phyloP scores from a whole-genome alignment of 495 filamentous ascomycete genomes.

The Penicillium malachiteum region DNA sequence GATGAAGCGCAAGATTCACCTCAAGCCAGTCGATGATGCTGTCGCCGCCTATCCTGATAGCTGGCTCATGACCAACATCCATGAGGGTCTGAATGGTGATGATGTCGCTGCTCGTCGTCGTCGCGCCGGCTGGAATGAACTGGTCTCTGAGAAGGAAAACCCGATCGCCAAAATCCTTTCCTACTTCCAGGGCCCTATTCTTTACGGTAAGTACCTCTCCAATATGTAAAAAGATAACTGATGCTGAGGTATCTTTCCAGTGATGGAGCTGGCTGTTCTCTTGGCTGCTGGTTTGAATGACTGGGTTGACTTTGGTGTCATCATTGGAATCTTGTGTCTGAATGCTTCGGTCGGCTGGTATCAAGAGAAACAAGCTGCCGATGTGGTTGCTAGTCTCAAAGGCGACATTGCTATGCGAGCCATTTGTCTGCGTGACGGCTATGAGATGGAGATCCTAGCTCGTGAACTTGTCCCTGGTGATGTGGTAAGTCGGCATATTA shows the following conservation, averaged over 20 bases:
- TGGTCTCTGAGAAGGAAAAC: slow-evolving; percentile 71
- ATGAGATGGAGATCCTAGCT: slow-evolving; percentile 65
- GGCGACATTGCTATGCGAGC: slow-evolving; percentile 80
- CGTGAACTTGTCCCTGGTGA: slow-evolving; percentile 77
- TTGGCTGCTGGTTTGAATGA: slow-evolving; percentile 71
- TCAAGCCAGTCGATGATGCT: slow-evolving; percentile 31
- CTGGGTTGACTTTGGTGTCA: slow-evolving; percentile 83
- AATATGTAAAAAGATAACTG: background rate
- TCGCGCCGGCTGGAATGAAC: slow-evolving; percentile 68
- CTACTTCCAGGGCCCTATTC: slow-evolving; percentile 77
- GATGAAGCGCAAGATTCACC: slow-evolving; percentile 55
- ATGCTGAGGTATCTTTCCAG: slow-evolving; percentile 35
- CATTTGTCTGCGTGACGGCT: slow-evolving; percentile 62
- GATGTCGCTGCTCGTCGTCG: slow-evolving; percentile 61
- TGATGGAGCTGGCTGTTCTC: slow-evolving; percentile 78
- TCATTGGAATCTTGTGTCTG: slow-evolving; percentile 73
- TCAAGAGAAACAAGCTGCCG: slow-evolving; percentile 80
- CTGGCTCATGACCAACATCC: slow-evolving; percentile 71
- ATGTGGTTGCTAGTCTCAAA: slow-evolving; percentile 76
- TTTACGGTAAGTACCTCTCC: slow-evolving; percentile 60
- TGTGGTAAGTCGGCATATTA: slow-evolving; percentile 57
- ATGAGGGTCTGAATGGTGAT: slow-evolving; percentile 51
- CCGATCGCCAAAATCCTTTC: slow-evolving; percentile 68
- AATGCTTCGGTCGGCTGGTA: slow-evolving; percentile 80
- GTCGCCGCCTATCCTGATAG: slow-evolving; percentile 58